These are phyloP conservation scores for Pochonia chlamydosporia DNA, from an alignment of 2,329 filamentous ascomycete species.

Conservation along the genomic window DNA sequence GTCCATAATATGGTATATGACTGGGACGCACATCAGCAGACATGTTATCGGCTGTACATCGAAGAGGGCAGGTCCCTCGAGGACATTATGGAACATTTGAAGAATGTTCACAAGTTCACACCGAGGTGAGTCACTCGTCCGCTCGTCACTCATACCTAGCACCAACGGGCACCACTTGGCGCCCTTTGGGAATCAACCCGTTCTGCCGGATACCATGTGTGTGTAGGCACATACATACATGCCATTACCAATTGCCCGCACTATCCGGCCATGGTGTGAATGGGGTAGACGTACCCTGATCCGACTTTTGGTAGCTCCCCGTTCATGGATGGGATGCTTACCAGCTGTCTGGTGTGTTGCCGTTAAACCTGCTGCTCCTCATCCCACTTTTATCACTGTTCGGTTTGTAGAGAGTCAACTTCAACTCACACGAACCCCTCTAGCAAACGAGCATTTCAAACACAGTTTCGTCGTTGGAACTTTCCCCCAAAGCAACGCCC, in stretches of 20 bases:
- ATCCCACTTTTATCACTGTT: not conserved
- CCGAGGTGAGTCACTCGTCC: conserved; percentile 57
- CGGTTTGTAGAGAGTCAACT: not conserved
- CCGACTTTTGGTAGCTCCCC: not conserved
- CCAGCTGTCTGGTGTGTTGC: not conserved
- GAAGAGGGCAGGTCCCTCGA: conserved; percentile 66
- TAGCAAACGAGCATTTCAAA: conserved; percentile 72
- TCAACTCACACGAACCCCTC: conserved; percentile 13
- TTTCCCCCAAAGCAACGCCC: conserved; percentile 72
- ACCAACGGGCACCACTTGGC: not conserved
- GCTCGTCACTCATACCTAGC: not conserved
- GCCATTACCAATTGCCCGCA: not conserved
- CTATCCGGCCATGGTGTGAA: not conserved
- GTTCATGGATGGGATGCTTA: not conserved
- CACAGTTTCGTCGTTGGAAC: conserved; percentile 71
- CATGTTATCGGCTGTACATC: conserved; percentile 61
- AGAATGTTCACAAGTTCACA: conserved; percentile 56
- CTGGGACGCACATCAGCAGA: conserved; percentile 38
- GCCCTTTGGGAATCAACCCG: too few relatives aligned
- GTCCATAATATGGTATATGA: conserved; percentile 37
- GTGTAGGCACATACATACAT: not conserved
- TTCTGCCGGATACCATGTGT: too few relatives aligned
- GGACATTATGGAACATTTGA: conserved; percentile 70
- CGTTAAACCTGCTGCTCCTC: not conserved
- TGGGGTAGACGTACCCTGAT: not conserved